Percentiles rank a stretch among this genome's conserved stretches.
Evolutionary conservation across 495 filamentous ascomycete species (phyloP).

Genomic region (Podospora comata): DNA sequence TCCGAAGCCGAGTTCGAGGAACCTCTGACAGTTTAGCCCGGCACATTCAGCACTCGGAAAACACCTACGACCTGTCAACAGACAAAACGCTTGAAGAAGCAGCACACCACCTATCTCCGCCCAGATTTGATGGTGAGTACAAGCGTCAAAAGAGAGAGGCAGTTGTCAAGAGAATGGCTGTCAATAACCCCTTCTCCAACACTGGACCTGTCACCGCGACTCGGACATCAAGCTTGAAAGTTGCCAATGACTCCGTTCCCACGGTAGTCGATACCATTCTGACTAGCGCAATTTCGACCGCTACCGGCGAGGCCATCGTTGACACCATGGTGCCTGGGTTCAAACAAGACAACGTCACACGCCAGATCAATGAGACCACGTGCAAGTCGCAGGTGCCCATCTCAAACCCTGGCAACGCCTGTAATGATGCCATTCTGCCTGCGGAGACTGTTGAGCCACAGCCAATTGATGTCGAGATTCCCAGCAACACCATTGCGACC

Average conservation of each 20-base stretch:
- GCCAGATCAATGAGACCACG: background rate
- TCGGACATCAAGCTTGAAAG: too few species aligned
- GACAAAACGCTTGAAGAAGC: too few species aligned
- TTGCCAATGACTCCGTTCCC: too few species aligned
- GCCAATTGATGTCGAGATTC: background rate
- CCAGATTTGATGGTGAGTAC: background rate
- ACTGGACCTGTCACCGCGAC: too few species aligned
- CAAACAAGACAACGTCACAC: background rate
- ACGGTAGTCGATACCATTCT: too few species aligned
- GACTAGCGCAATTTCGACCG: too few species aligned
- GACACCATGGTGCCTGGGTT: too few species aligned
- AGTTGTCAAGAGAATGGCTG: background rate
- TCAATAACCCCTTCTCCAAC: background rate
- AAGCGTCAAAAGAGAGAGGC: background rate
- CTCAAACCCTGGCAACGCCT: background rate
- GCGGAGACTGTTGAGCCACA: too few species aligned
- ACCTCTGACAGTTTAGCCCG: background rate
- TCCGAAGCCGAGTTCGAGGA: background rate
- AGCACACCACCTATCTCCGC: background rate
- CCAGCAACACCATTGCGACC: background rate
- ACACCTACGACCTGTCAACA: too few species aligned
- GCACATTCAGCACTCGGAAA: background rate
- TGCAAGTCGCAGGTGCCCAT: background rate
- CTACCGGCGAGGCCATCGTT: too few species aligned
- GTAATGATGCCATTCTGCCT: background rate